These are phyloP conservation scores for Colletotrichum lini DNA, from an alignment of 2,329 filamentous ascomycete species.

Conservation along the genomic window DNA sequence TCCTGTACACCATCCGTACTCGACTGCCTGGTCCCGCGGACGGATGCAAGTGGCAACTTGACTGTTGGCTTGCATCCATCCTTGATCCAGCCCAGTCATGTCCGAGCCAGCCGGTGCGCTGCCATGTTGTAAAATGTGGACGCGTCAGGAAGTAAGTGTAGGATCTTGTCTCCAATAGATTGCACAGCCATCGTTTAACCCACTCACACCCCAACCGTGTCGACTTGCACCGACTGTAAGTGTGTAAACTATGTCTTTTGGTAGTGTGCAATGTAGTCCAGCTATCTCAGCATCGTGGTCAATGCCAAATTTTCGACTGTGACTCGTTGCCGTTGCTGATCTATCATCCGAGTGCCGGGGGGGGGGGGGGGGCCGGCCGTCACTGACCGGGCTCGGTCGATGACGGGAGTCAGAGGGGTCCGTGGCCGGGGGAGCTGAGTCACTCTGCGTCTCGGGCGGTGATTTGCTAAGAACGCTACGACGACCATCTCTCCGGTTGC, in stretches of 20 bases:
- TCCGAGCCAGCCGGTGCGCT: constrained; percentile 28
- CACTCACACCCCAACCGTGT: constrained; percentile 16
- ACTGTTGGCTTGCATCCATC: constrained; percentile 26
- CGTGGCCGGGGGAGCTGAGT: constrained; percentile 20
- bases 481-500: constrained; percentile 1
- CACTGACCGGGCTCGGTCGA: constrained; percentile 33
- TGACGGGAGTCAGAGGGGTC: constrained; percentile 18
- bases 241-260: too few species aligned
- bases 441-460: background rate
- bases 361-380: background rate
- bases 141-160: constrained; percentile 4
- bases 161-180: constrained; percentile 26
- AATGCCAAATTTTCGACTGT: background rate
- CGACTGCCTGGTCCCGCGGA: background rate
- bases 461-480: background rate
- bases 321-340: constrained; percentile 5
- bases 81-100: constrained; percentile 28
- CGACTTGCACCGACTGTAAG: constrained; percentile 1
- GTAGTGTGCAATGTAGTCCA: background rate
- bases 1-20: background rate
- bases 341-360: constrained; percentile 10
- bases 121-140: background rate
- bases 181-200: constrained; percentile 18
- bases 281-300: background rate
- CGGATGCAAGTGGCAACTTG: constrained; percentile 10